Percentiles rank a stretch among this genome's conserved stretches.
Evolutionary conservation across 1,284 basidiomycete species (phyloP).

Genomic region (Chalciporus sp.): DNA sequence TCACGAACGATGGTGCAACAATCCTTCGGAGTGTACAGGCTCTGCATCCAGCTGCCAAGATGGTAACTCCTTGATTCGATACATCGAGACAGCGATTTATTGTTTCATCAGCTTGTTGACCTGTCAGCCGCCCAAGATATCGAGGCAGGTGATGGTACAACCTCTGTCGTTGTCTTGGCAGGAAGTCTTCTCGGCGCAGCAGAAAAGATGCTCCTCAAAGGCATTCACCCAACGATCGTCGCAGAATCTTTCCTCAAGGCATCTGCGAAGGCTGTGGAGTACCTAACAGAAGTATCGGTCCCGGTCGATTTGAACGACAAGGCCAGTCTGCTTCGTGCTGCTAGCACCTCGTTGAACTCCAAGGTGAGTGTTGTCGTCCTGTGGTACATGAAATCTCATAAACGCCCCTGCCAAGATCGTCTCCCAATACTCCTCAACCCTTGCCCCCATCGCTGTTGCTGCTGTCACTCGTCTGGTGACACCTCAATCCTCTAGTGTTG

Average conservation of each 20-base stretch:
- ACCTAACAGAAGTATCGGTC: constrained; percentile 89
- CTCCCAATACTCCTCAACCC: constrained; percentile 96
- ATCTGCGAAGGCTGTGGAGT: constrained; percentile 92
- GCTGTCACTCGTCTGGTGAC: constrained; percentile 93
- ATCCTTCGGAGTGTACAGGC: constrained; percentile 98
- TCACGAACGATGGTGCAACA: constrained; percentile 99
- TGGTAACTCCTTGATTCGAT: constrained; percentile 56
- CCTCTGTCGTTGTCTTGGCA: constrained; percentile 95
- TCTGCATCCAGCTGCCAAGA: constrained; percentile 96
- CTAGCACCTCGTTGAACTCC: constrained; percentile 95
- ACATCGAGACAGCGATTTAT: constrained; percentile 12
- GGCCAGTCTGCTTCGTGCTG: constrained; percentile 86
- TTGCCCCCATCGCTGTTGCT: constrained; percentile 96
- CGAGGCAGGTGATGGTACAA: constrained; percentile 99
- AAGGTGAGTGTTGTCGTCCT: constrained; percentile 58
- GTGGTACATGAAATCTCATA: constrained; percentile 1
- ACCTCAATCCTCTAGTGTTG: constrained; percentile 89
- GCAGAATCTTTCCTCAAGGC: constrained; percentile 96
- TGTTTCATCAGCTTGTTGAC: constrained; percentile 79
- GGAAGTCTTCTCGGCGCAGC: constrained; percentile 92
- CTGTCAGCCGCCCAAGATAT: constrained; percentile 98
- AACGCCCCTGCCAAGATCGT: constrained; percentile 71
- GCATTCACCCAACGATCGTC: constrained; percentile 97
- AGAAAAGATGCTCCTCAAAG: constrained; percentile 96
- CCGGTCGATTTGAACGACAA: constrained; percentile 93